Base-by-base conservation (phyloP, 129 eudicot species). In the Flaveria ramosissima region DNA sequence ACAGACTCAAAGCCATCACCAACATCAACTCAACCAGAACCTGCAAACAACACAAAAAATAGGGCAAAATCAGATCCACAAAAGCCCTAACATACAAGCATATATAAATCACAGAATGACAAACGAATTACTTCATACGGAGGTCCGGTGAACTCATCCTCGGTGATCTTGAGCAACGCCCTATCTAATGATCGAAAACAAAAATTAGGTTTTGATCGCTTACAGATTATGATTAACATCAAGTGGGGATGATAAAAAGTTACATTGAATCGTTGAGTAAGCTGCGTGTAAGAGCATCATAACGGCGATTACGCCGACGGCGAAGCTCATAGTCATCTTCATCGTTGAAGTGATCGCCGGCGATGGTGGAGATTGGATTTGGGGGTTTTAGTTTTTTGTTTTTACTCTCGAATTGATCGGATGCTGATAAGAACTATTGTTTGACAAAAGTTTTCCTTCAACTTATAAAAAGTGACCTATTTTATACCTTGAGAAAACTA, bases 211-310 rank as follows among this genome's bases (percentile, higher is more conserved):
- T 21, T 21, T n/a, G 36, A 75, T 26, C 26, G 50, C 26, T 52
- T 23, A 36, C 51, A 9, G 50, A 23, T 16, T 36, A 46, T 11
- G 45, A 21, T 12, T 41, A 15, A n/a, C 21, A 61, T 26, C 13
- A 64, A 60, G 11, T 3, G 24, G 26, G 19, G 16, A 16, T 24
- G 48, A 36, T 1, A 55, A 26, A 53, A 14, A 43, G 70, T 68
- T 93, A 94, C 99, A 94, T 80, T 91, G 99, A 74, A 94, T 85
- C 16, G 99, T 94, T 48, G 96, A 88, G 84, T 89, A 94, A 75
- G 97, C 96, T 16, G 97, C 93, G 84, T 94, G 96, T 12, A 82
- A 86, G 71, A 94, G 97, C 67, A 91, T 76, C 30, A 88, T 68
- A 82, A 94, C 84, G 20, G 97, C 90, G 66, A 94, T 4, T 19